These are phyloP conservation scores for Pulveroboletus sp. DNA, from an alignment of 768 basidiomycete species.

Conservation along the genomic window DNA sequence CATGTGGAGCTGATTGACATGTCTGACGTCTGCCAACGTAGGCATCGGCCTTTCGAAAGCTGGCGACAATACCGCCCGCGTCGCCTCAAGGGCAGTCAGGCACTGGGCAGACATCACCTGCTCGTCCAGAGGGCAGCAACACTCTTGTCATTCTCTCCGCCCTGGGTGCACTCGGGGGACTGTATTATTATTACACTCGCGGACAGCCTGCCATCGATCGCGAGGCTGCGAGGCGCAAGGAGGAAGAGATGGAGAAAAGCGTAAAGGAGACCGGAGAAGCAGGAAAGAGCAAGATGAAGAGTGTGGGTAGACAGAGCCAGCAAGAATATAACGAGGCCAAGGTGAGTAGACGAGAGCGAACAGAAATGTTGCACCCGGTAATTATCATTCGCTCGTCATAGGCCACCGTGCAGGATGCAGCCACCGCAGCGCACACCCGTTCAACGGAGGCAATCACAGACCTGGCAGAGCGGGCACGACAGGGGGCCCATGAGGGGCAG, in stretches of 20 bases:
- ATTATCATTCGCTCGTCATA: background rate
- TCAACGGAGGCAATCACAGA: slow-evolving; percentile 24
- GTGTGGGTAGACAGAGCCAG: slow-evolving; percentile 26
- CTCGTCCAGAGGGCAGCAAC: slow-evolving; percentile 18
- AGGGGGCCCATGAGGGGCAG: slow-evolving; percentile 24
- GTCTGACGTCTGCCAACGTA: slow-evolving; percentile 1
- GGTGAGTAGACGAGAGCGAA: slow-evolving; percentile 20
- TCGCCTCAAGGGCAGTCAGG: slow-evolving; percentile 9
- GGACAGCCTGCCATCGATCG: slow-evolving; percentile 17
- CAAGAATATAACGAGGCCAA: slow-evolving; percentile 32
- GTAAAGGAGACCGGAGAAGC: slow-evolving; percentile 27
- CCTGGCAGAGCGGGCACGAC: slow-evolving; percentile 22
- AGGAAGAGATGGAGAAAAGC: slow-evolving; percentile 31
- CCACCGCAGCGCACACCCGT: slow-evolving; percentile 7
- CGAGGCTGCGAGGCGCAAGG: slow-evolving; percentile 26
- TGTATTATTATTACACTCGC: slow-evolving; percentile 36
- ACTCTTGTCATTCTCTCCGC: slow-evolving; percentile 29
- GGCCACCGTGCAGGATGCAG: slow-evolving; percentile 20
- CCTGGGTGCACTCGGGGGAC: slow-evolving; percentile 31
- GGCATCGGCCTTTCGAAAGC: slow-evolving; percentile 4
- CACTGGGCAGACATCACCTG: background rate
- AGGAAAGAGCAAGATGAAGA: slow-evolving; percentile 29
- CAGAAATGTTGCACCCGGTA: background rate
- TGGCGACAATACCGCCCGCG: slow-evolving; percentile 14
- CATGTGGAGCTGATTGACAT: background rate